phyloP scores from a whole-genome alignment of 140 eudicot genomes.

The Oenanthe javanica region DNA sequence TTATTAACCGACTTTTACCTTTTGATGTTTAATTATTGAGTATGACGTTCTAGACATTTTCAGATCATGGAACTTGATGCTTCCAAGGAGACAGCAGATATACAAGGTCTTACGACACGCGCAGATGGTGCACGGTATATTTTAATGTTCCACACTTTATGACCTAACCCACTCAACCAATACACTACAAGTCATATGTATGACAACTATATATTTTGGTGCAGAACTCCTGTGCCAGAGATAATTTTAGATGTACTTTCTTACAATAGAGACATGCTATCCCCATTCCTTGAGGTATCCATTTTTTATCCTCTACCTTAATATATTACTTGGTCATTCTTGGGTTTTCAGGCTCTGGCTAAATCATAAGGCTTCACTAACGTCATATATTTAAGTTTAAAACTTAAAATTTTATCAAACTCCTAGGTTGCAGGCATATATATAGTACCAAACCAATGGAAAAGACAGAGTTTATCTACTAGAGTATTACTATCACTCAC shows the following conservation, averaged over 20 bases:
- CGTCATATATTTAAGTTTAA: background rate
- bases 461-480: background rate
- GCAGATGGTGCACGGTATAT: constrained; percentile 75
- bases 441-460: background rate
- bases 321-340: background rate
- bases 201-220: constrained; percentile 15
- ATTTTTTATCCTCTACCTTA: background rate
- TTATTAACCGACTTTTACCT: constrained; percentile 10
- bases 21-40: constrained; percentile 4
- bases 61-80: constrained; percentile 83
- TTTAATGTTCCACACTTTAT: background rate
- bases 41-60: constrained; percentile 7
- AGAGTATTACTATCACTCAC: background rate
- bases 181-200: background rate
- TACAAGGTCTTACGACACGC: constrained; percentile 61
- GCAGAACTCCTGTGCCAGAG: constrained; percentile 69
- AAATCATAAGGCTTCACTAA: background rate
- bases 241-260: constrained; percentile 75
- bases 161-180: background rate
- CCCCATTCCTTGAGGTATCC: constrained; percentile 69
- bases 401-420: background rate
- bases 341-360: background rate
- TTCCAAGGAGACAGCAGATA: constrained; percentile 58
- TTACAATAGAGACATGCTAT: constrained; percentile 42
- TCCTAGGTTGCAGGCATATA: background rate